Evolutionary conservation across 306 rosid species (phyloP), one percentile per base, ranked within the genome.

Genomic region (Dicorynia guianensis): DNA sequence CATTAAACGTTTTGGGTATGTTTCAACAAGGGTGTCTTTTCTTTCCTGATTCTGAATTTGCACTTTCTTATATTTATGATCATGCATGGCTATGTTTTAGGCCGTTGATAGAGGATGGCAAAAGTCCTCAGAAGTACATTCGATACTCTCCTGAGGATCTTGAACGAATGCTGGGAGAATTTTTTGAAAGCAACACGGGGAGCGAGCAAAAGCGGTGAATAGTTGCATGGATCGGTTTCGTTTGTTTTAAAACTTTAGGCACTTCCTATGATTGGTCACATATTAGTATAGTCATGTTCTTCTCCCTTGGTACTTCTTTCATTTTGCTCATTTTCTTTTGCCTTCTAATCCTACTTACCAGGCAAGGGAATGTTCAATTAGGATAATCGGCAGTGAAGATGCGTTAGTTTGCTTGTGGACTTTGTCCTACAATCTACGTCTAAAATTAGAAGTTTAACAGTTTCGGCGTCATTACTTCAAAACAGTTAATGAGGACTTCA

Each of bases 121-220:
- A 96, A 74, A 92, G 89, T 75, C 93, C 98, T 25, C 62, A 57
- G 73, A 92, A 90, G 85, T 92, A 90, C 81, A 89, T 92, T 48
- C 84, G 66, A 81, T 88, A 85, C 79, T 43, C 81, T 13, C 88
- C 98, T 0, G 99, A 92, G 84, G 75, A 77, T 59, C 91, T 96
- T 35, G 99, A 96, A 43, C 89, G 85, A 49, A 96, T 92, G 98
- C 71, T 96, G 54, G 84, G 80, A 69, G 97, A 90, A 65, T 92
- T 96, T 76, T 96, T 96, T 33, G 99, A 96, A 79, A 89, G 98
- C 47, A 96, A 92, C 87, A 85, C 92, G 0, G 89, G 93, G 95
- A 35, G 67, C 78, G 99, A 95, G 68, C 97, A 77, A 59, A 95
- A 90, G 87, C 86, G 97, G 36, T 95, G 84, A 88, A 72, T 65